Evolutionary conservation across 1,284 basidiomycete species (phyloP).

Genomic region (Pyrrhoderma lamaoense): DNA sequence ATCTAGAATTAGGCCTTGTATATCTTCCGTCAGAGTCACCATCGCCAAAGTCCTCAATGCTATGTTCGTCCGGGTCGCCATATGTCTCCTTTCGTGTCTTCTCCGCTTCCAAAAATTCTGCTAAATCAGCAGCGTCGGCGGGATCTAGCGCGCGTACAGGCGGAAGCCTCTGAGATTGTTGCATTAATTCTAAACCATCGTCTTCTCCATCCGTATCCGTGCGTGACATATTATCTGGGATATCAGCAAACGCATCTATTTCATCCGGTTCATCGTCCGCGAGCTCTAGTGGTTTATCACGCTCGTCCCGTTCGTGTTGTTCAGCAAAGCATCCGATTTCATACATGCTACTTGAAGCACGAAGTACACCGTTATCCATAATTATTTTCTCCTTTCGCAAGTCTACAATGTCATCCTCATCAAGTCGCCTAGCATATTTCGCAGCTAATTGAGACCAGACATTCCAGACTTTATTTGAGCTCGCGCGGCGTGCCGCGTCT

Average conservation of each 20-base stretch:
- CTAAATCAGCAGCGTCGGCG: slow-evolving; percentile 49
- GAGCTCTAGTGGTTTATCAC: slow-evolving; percentile 20
- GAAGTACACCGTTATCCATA: slow-evolving; percentile 60
- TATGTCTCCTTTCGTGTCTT: slow-evolving; percentile 38
- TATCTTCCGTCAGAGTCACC: slow-evolving; percentile 2
- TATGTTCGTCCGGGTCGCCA: slow-evolving; percentile 37
- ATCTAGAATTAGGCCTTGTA: background rate
- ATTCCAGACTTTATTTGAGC: slow-evolving; percentile 47
- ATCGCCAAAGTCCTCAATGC: slow-evolving; percentile 20
- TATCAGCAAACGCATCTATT: slow-evolving; percentile 34
- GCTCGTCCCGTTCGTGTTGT: slow-evolving; percentile 20
- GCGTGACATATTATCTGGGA: slow-evolving; percentile 26
- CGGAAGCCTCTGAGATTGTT: slow-evolving; percentile 27
- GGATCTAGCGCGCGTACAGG: slow-evolving; percentile 40
- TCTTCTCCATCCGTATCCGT: slow-evolving; percentile 23
- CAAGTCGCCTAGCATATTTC: slow-evolving; percentile 54
- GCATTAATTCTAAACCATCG: slow-evolving; percentile 20
- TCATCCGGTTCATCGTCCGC: slow-evolving; percentile 33
- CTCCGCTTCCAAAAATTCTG: slow-evolving; percentile 61
- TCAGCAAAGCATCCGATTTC: slow-evolving; percentile 41
- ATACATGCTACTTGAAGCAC: slow-evolving; percentile 33
- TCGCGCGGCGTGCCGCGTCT: slow-evolving; percentile 48
- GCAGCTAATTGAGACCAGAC: slow-evolving; percentile 61
- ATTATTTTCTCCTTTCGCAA: slow-evolving; percentile 49
- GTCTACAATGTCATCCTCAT: slow-evolving; percentile 73